Evolutionary conservation across 345 rosid genomes (phyloP).

Genomic region (Euphorbia pulcherrima): DNA sequence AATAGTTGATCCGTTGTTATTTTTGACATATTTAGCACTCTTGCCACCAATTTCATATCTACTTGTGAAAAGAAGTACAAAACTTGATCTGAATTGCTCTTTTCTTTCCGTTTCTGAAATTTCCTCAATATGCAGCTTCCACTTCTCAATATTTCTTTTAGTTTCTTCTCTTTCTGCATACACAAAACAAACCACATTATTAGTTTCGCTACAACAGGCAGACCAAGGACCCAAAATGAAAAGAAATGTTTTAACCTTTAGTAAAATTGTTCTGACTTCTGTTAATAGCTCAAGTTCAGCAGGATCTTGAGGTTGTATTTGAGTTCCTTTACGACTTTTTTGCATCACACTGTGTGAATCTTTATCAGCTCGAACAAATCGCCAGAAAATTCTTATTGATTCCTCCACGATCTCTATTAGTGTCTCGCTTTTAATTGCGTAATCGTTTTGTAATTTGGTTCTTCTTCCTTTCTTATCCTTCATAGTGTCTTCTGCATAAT

Average conservation of each 20-base stretch:
- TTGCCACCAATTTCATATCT: slow-evolving; percentile 78
- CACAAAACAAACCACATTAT: no score
- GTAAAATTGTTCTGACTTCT: slow-evolving; percentile 50
- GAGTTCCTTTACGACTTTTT: slow-evolving; percentile 44
- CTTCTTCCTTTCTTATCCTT: slow-evolving; percentile 49
- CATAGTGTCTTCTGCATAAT: slow-evolving; percentile 56
- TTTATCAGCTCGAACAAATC: slow-evolving; percentile 73
- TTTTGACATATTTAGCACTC: slow-evolving; percentile 78
- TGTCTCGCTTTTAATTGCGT: slow-evolving; percentile 48
- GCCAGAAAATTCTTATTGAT: slow-evolving; percentile 85
- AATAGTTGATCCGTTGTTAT: slow-evolving; percentile 63
- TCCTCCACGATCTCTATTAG: slow-evolving; percentile 88
- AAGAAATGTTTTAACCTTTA: slow-evolving; percentile 42
- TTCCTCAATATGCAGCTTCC: slow-evolving; percentile 54
- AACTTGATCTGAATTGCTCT: slow-evolving; percentile 49
- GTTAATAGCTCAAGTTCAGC: slow-evolving; percentile 43
- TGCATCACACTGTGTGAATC: slow-evolving; percentile 34
- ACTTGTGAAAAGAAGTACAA: slow-evolving; percentile 84
- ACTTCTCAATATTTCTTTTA: slow-evolving; percentile 48
- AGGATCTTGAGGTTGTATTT: slow-evolving; percentile 57
- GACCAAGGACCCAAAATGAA: background rate
- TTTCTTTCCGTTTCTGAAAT: slow-evolving; percentile 39
- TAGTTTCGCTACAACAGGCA: no score
- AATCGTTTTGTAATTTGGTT: slow-evolving; percentile 32
- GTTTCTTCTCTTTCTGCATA: slow-evolving; percentile 63